phyloP scores from a whole-genome alignment of 2,329 filamentous ascomycete genomes.

The Orbilia brochopaga region DNA sequence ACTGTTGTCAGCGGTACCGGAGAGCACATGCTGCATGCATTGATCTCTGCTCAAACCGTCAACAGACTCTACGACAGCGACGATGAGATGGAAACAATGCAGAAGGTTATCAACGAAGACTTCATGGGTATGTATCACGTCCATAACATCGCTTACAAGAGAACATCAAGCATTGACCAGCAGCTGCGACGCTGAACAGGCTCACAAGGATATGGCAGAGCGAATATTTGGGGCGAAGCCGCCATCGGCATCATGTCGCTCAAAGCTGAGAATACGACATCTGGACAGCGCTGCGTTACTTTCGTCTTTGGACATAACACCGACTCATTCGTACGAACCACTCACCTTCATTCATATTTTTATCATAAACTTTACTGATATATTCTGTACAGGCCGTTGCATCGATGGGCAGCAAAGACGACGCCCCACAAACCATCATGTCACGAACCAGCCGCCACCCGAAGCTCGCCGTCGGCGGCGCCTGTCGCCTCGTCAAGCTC shows the following conservation, averaged over 20 bases:
- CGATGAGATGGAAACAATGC: conserved; percentile 75
- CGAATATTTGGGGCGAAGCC: conserved; percentile 75
- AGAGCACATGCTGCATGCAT: conserved; percentile 91
- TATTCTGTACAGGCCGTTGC: conserved; percentile 73
- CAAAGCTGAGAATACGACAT: conserved; percentile 71
- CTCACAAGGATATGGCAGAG: conserved; percentile 69
- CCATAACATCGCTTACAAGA: conserved; percentile 7
- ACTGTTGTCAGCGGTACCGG: conserved; percentile 71
- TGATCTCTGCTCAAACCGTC: conserved; percentile 86
- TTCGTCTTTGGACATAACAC: conserved; percentile 97
- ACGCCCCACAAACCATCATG: conserved; percentile 81
- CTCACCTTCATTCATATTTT: conserved; percentile 7
- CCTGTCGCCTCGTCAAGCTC: conserved; percentile 36
- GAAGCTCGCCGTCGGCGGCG: conserved; percentile 54
- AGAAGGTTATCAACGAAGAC: conserved; percentile 80
- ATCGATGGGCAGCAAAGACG: conserved; percentile 82
- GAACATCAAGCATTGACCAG: background rate
- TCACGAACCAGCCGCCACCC: conserved; percentile 66
- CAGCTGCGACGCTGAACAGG: conserved; percentile 33
- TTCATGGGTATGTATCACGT: conserved; percentile 72
- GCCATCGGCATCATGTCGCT: conserved; percentile 90
- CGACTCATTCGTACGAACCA: conserved; percentile 72
- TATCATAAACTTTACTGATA: background rate
- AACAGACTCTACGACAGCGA: conserved; percentile 77
- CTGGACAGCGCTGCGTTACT: conserved; percentile 68